A percentile compares a stretch with the other conserved stretches of the same genome.
These are phyloP conservation scores for Chytriomyces sp. DNA, from an alignment of 192 early-diverging fungal species.

Conservation along the genomic window DNA sequence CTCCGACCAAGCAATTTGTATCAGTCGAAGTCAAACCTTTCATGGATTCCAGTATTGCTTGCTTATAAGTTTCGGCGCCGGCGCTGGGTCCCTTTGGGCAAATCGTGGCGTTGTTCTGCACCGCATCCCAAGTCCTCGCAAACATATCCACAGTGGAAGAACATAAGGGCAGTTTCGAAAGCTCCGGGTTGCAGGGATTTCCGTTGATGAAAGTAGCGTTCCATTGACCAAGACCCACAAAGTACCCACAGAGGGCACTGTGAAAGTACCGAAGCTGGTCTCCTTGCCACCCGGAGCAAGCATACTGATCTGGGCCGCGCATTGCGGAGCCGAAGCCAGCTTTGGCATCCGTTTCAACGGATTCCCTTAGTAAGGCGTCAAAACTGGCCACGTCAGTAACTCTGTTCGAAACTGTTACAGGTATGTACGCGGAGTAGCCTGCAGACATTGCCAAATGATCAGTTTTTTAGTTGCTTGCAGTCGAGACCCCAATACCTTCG, in stretches of 20 bases:
- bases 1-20: background rate
- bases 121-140: background rate
- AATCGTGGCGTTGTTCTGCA: background rate
- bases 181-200: background rate
- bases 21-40: background rate
- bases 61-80: background rate
- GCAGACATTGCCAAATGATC: background rate
- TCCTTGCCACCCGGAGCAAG: background rate
- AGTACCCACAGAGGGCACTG: background rate
- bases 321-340: background rate
- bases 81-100: background rate
- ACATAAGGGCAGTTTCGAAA: background rate
- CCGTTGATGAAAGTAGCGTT: background rate
- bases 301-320: background rate
- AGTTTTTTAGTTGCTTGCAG: background rate
- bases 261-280: background rate
- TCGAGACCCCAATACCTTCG: background rate
- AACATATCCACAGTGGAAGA: background rate
- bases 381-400: background rate
- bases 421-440: conserved; percentile 13
- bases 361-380: background rate
- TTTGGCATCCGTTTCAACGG: background rate
- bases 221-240: background rate
- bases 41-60: background rate
- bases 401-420: background rate